phyloP scores from a whole-genome alignment of 208 protist genomes.

The Herpetomonas tarakana region DNA sequence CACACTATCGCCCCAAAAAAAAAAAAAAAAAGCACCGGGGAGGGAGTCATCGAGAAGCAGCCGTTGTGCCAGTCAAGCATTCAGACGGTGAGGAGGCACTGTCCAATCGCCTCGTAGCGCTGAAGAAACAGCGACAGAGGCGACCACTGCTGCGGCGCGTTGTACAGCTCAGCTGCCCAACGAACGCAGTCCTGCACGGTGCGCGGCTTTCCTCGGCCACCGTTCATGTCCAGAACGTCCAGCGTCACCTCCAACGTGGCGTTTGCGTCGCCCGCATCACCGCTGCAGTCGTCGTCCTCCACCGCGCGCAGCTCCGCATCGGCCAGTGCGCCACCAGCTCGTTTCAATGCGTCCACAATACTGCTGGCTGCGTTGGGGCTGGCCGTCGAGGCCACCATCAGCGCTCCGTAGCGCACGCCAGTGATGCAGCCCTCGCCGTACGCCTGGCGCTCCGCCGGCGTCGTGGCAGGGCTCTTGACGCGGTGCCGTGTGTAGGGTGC shows the following conservation, averaged over 20 bases:
- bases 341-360: neutral
- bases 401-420: constrained; percentile 20
- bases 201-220: neutral
- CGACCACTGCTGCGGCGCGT: constrained; percentile 5
- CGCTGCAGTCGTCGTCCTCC: too few relatives aligned
- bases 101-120: constrained; percentile 33
- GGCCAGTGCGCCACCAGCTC: too few relatives aligned
- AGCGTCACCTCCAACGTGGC: too few relatives aligned
- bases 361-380: neutral
- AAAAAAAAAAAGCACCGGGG: neutral
- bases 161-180: constrained; percentile 13
- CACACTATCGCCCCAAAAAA: too few relatives aligned
- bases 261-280: too few relatives aligned
- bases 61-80: too few relatives aligned
- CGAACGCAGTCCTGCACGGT: constrained; percentile 3
- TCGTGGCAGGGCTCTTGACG: constrained; percentile 9
- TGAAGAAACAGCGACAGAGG: constrained; percentile 26
- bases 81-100: constrained; percentile 23
- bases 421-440: constrained; percentile 32
- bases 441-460: constrained; percentile 11
- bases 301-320: too few relatives aligned
- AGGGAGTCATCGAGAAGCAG: neutral
- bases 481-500: constrained; percentile 13
- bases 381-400: constrained; percentile 5
- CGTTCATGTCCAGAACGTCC: too few relatives aligned